phyloP scores from a whole-genome alignment of 441 rosid genomes.

The Populus hybrid region DNA sequence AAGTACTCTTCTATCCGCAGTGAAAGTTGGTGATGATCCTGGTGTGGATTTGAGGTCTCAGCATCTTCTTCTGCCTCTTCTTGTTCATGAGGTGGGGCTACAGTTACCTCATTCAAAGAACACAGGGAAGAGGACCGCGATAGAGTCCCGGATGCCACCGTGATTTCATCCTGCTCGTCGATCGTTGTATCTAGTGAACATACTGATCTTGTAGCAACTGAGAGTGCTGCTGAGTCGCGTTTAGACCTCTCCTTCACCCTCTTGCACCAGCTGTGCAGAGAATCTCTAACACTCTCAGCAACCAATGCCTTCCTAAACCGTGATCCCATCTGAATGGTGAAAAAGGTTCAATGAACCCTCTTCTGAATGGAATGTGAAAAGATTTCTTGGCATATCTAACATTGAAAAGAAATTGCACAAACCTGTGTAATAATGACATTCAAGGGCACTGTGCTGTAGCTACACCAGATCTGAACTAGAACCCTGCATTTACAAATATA shows the following conservation, averaged over 20 bases:
- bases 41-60: conserved; percentile 31
- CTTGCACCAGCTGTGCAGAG: conserved; percentile 95
- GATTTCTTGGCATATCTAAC: no score
- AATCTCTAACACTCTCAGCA: conserved; percentile 80
- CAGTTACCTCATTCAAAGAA: conserved; percentile 59
- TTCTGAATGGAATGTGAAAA: not conserved
- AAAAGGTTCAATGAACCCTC: not conserved
- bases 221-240: conserved; percentile 39
- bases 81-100: conserved; percentile 50
- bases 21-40: conserved; percentile 33
- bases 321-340: conserved; percentile 69
- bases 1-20: conserved; percentile 63
- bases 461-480: conserved; percentile 95
- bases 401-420: conserved; percentile 3
- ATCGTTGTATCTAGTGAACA: conserved; percentile 75
- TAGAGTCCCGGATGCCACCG: conserved; percentile 68
- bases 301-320: conserved; percentile 74
- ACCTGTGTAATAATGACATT: conserved; percentile 91
- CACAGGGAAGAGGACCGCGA: conserved; percentile 64
- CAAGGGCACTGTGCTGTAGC: conserved; percentile 85
- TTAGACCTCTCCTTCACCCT: conserved; percentile 74
- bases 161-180: conserved; percentile 69
- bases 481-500: conserved; percentile 45
- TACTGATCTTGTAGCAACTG: conserved; percentile 61
- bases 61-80: conserved; percentile 32